Evolutionary conservation across 108 stramenopile genomes (phyloP), one percentile per base, ranked within the genome.

Genomic region (Schizochytrium sp.): DNA sequence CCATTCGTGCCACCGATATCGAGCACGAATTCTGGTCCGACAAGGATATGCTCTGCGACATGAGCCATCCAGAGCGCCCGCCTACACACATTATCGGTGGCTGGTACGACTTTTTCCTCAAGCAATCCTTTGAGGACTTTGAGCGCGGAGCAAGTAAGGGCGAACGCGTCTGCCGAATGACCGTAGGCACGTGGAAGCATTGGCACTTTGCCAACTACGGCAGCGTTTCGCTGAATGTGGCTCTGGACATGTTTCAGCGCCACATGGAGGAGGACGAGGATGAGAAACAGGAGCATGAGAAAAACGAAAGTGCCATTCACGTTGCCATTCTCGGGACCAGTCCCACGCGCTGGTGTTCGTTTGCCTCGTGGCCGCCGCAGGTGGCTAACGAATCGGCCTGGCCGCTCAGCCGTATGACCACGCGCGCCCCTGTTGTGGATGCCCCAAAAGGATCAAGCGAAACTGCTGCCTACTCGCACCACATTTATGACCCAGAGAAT

Each of bases 41-140:
- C 87, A 58, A 57, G 58, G 41, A 87, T n/a, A 58, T 87, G 6
- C 58, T 87, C 2, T 87, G 87, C 29, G 58, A 58, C 87, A 28
- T 87, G 29, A 57, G 29, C 14, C 29, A 34, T 4, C 29, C 23
- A 23, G 12, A 19, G 16, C 23, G 55, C 19, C 87, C 87, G 19
- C 87, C 87, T 10, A 23, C 41, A 3, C 87, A 87, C 58, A 87
- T 87, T 58, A 58, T 87, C 1, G 55, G 57, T 23, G 87, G 87
- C 29, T 87, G 87, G 87, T 87, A 87, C 58, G 87, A 87, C 5
- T 87, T 87, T 29, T 87, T 87, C 29, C 87, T 87, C 76, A 83
- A 83, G 23, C 45, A 53, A 12, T 83, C 76, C 16, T 83, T 83
- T 45, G 76, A 83, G 51, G 76, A 83, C 51, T 83, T 21, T 23